Evolutionary conservation across 257 asterid species (phyloP).

Genomic region (Avicennia marina): DNA sequence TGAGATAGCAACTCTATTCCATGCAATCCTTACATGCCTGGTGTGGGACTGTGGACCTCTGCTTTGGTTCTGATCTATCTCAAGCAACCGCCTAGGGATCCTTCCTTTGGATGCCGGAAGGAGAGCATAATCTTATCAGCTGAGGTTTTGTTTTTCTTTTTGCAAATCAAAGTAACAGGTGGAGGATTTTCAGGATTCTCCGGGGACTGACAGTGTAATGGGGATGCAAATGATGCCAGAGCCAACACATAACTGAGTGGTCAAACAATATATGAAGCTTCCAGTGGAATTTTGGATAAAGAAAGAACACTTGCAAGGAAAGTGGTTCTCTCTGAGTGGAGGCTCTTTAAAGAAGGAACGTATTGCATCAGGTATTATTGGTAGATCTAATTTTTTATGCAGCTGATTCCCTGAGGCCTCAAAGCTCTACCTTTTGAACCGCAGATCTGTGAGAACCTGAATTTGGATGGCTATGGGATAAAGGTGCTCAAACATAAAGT

Average conservation of each 20-base stretch:
- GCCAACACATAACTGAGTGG: not conserved
- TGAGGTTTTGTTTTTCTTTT: not conserved
- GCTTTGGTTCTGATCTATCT: too few species aligned
- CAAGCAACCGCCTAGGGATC: too few species aligned
- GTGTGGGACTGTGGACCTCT: too few species aligned
- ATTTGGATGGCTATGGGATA: constrained; percentile 24
- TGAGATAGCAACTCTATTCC: too few species aligned
- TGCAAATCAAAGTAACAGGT: constrained; percentile 12
- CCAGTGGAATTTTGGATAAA: constrained; percentile 33
- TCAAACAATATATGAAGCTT: constrained; percentile 15
- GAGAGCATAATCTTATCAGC: not conserved
- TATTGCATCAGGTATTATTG: constrained; percentile 42
- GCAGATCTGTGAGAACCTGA: constrained; percentile 15
- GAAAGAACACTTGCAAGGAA: constrained; percentile 36
- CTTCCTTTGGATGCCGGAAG: too few species aligned
- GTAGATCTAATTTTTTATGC: constrained; percentile 26
- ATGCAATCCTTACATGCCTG: too few species aligned
- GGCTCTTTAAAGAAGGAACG: constrained; percentile 50
- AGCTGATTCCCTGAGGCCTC: constrained; percentile 31
- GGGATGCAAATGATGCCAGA: constrained; percentile 42
- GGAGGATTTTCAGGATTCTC: constrained; percentile 26
- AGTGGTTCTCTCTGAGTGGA: constrained; percentile 59
- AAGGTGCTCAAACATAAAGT: constrained; percentile 14
- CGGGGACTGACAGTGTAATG: constrained; percentile 20
- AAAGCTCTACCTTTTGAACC: constrained; percentile 27